Base-by-base conservation (phyloP, 352 stramenopile genomes). In the Pythium brassicae region DNA sequence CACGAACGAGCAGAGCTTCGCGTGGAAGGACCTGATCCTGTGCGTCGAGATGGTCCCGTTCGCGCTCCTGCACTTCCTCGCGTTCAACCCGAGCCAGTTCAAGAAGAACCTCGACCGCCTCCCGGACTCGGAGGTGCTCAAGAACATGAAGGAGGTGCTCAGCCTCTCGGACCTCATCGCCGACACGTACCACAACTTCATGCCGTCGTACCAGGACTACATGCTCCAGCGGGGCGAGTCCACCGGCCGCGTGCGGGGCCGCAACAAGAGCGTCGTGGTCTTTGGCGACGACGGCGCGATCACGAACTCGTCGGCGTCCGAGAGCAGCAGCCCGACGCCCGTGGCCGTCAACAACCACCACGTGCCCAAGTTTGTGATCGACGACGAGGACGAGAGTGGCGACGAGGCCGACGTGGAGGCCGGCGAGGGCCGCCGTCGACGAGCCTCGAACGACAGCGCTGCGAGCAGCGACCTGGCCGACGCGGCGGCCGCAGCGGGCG, bases 21-120 rank as follows among this genome's bases (percentile, higher is more conserved):
- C 82, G 22, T 97, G 88, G 86, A 96, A 97, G 54, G 86, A 97
- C 64, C 92, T 96, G 52, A 74, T 97, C 27, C 64, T 97, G 42
- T 96, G 85, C 52, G 54, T 94, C 35, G 89, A 97, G 66, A 95
- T 96, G 85, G 85, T 96, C 20, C 65, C 83, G 3, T 95, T 96
- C 53, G 76, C 83, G 7, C 45, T 92, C 11, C 55, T 94, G 29
- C 84, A 94, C 60, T 69, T 84, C 26, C 17, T 89, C 15, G 87
- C 84, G 17, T 96, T 96, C 63, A 86, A 87, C 61, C 74, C 80
- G 43, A 84, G 55, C 56, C 80, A 95, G 50, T 95, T 95, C 49
- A 87, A 87, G 60, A 86, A 82, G 53, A 90, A 88, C 46, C 61
- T 89, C 44, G 78, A 87, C 53, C 69, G 69, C 0, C 53, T 92